These are phyloP conservation scores for Geotrichum australiense DNA, from an alignment of 1,139 yeast genomes.

Conservation along the genomic window DNA sequence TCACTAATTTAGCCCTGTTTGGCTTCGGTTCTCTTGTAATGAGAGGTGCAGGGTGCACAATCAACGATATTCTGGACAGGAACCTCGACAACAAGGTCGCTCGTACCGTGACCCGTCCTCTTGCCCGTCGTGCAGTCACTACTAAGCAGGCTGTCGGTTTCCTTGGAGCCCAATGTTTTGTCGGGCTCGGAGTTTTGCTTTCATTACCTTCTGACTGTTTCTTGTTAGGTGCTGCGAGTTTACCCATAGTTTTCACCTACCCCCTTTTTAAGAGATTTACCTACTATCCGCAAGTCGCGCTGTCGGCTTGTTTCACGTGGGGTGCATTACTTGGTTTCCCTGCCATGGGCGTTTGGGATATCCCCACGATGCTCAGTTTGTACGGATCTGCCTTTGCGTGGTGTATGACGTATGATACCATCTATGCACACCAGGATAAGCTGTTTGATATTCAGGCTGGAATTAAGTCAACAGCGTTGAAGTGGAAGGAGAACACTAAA, in stretches of 20 bases:
- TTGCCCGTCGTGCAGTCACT: constrained; percentile 78
- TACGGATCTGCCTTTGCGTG: constrained; percentile 75
- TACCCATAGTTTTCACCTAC: constrained; percentile 75
- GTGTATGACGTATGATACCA: constrained; percentile 94
- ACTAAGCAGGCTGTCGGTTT: constrained; percentile 67
- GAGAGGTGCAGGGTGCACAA: constrained; percentile 98
- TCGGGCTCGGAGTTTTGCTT: constrained; percentile 69
- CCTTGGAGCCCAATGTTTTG: constrained; percentile 64
- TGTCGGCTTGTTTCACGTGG: constrained; percentile 88
- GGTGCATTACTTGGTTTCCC: constrained; percentile 93
- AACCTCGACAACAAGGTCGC: constrained; percentile 78
- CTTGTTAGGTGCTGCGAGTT: constrained; percentile 70
- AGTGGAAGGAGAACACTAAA: constrained; percentile 79
- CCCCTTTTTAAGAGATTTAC: constrained; percentile 93
- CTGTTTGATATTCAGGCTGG: constrained; percentile 81
- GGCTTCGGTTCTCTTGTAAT: constrained; percentile 79
- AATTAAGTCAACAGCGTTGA: constrained; percentile 88
- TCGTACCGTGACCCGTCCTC: constrained; percentile 82
- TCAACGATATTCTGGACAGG: constrained; percentile 82
- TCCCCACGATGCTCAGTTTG: constrained; percentile 69
- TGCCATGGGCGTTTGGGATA: constrained; percentile 77
- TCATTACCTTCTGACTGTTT: constrained; percentile 78
- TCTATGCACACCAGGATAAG: constrained; percentile 97
- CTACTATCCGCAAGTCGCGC: constrained; percentile 83
- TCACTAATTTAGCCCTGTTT: constrained; percentile 54